These are phyloP conservation scores for Sherardia arvensis DNA, from an alignment of 257 asterid genomes.

Conservation along the genomic window DNA sequence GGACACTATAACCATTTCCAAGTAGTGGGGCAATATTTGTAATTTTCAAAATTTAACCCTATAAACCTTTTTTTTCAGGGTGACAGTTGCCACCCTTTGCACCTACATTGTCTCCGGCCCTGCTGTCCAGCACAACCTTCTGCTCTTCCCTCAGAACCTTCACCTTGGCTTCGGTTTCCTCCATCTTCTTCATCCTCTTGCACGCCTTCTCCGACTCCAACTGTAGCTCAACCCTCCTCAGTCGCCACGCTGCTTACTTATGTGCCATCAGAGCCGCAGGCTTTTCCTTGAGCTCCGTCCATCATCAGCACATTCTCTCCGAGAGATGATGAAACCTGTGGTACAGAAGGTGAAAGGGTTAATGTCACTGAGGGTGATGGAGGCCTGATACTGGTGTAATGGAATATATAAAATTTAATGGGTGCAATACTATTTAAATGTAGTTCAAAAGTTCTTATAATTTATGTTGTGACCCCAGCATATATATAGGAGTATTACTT, in stretches of 20 bases:
- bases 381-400: constrained; percentile 29
- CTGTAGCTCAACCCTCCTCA: constrained; percentile 73
- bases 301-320: constrained; percentile 31
- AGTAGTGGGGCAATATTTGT: too few species aligned
- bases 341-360: constrained; percentile 47
- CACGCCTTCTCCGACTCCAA: constrained; percentile 78
- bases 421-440: too few species aligned
- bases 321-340: constrained; percentile 23
- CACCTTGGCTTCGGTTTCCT: constrained; percentile 70
- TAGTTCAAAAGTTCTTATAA: too few species aligned
- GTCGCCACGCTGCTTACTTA: constrained; percentile 74
- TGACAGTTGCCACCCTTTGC: too few species aligned
- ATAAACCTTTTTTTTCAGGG: too few species aligned
- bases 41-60: too few species aligned
- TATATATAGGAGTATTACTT: too few species aligned
- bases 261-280: constrained; percentile 69
- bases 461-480: too few species aligned
- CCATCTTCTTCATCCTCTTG: constrained; percentile 64
- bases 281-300: constrained; percentile 74
- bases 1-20: too few species aligned
- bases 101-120: too few species aligned
- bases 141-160: constrained; percentile 72
- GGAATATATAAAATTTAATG: too few species aligned
- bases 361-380: constrained; percentile 61
- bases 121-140: constrained; percentile 45